phyloP scores from a whole-genome alignment of 2,329 filamentous ascomycete species.

The Madurella fahalii region DNA sequence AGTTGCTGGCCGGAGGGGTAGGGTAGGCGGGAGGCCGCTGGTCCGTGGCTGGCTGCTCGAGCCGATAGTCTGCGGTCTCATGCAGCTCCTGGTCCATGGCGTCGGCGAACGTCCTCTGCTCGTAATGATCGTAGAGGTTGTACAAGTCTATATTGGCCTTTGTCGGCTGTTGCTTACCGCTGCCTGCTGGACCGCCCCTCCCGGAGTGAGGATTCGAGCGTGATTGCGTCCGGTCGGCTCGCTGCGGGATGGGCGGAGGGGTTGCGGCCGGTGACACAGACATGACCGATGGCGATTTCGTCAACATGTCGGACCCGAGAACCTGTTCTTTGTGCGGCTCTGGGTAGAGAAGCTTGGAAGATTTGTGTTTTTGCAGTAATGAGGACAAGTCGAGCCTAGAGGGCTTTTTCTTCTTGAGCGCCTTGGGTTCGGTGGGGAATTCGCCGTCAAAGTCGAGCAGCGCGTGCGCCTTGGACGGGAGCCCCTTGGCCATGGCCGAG shows the following conservation, averaged over 20 bases:
- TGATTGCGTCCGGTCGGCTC: constrained; percentile 23
- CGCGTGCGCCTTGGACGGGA: constrained; percentile 45
- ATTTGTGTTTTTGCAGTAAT: constrained; percentile 35
- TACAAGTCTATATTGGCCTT: constrained; percentile 40
- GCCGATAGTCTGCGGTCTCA: background rate
- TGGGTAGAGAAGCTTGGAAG: constrained; percentile 31
- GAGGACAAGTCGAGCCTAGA: constrained; percentile 47
- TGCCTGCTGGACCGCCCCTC: constrained; percentile 17
- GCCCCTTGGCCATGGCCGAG: constrained; percentile 55
- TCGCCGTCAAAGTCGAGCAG: constrained; percentile 45
- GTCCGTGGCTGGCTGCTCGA: constrained; percentile 5
- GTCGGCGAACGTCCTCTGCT: constrained; percentile 50
- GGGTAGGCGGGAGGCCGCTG: constrained; percentile 11
- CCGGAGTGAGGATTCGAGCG: constrained; percentile 18
- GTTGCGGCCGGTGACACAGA: constrained; percentile 34
- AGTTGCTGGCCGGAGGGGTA: constrained; percentile 8
- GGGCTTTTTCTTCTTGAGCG: constrained; percentile 45
- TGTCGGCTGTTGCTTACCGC: constrained; percentile 9
- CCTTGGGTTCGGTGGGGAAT: constrained; percentile 24
- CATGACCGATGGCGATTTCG: constrained; percentile 41
- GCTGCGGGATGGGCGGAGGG: constrained; percentile 28
- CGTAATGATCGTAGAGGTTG: constrained; percentile 55
- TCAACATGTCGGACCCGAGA: constrained; percentile 36
- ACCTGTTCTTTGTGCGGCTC: constrained; percentile 28
- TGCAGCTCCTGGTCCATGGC: constrained; percentile 30